Base-by-base conservation (phyloP, 805 yeast genomes). In the Metschnikowia gruessii region DNA sequence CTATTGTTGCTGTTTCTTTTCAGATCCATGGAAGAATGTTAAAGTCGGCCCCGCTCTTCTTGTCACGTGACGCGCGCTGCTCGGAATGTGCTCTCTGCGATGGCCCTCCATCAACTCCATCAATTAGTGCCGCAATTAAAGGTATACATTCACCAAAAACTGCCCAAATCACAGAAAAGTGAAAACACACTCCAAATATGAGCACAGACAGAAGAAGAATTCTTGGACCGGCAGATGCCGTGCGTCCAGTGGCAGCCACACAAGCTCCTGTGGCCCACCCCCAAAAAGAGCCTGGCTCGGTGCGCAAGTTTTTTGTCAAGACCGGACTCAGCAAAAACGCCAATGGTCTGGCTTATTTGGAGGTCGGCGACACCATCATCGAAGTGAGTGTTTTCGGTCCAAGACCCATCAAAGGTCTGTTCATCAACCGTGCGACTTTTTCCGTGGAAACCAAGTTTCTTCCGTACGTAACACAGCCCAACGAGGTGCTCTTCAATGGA, bases 351-450 rank as follows among this genome's bases (percentile, higher is more conserved):
- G 78, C 95, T 2, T 87, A 85, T 54, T 60, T 88, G 17, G 97
- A 91, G 63, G 68, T 74, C 0, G 86, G 79, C 28, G 74, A 79
- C 21, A 78, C 79, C 21, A 77, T 82, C 38, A 65, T 89, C 5
- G 79, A 83, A 45, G 84, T 85, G 1, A 76, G 89, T 3, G 82
- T 92, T 0, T 87, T 82, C 64, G 98, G 98, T 0, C 98, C 98
- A 3, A 75, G 90, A 54, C 97, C 98, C 7, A 82, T 80, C 50
- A 73, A 87, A 50, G 88, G 89, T 2, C 77, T 87, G 3, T 87
- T 84, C 61, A 73, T 79, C 32, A 81, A 84, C 18, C 70, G 79
- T 42, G 91, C 91, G 2, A 72, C 81, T 4, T 66, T 87, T 35
- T 76, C 82, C 22, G 89, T 87, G 11, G 81, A 76, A 46, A 74